Evolutionary conservation across 306 rosid genomes (phyloP).

Genomic region (Fragaria ananassa): DNA sequence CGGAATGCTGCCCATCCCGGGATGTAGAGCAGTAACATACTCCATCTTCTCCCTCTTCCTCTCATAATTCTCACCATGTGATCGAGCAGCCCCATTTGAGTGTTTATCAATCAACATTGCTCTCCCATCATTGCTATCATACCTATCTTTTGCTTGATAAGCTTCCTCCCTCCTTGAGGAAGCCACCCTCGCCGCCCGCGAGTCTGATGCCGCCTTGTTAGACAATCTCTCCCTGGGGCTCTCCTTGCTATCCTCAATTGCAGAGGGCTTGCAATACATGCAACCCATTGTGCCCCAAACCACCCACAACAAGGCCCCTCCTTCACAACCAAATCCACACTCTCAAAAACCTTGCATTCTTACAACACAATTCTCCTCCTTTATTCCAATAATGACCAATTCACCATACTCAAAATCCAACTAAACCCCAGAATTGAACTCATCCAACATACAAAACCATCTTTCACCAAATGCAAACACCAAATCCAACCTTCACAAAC

Average conservation of each 20-base stretch:
- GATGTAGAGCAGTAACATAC: constrained; percentile 58
- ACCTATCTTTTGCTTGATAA: constrained; percentile 56
- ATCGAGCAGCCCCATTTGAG: constrained; percentile 56
- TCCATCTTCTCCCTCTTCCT: constrained; percentile 94
- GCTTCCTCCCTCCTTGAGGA: constrained; percentile 84
- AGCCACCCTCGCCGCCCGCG: constrained; percentile 49
- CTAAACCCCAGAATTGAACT: constrained; percentile 30
- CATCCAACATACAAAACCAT: constrained; percentile 27
- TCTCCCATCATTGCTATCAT: constrained; percentile 63
- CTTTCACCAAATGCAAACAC: constrained; percentile 30
- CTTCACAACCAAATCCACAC: constrained; percentile 44
- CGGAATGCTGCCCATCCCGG: constrained; percentile 64
- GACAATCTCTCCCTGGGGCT: constrained; percentile 82
- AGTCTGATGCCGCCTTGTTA: constrained; percentile 52
- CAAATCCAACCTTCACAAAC: constrained; percentile 25
- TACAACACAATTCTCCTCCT: constrained; percentile 32
- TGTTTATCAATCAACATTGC: constrained; percentile 61
- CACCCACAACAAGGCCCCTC: constrained; percentile 44
- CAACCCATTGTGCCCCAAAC: constrained; percentile 72
- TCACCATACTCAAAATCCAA: constrained; percentile 21
- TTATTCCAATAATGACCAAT: constrained; percentile 16
- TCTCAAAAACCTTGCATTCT: constrained; percentile 36
- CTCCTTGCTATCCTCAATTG: constrained; percentile 93
- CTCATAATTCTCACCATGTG: constrained; percentile 56
- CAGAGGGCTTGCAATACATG: constrained; percentile 85